These are phyloP conservation scores for Fremontodendron californicum DNA, from an alignment of 345 rosid species.

Conservation along the genomic window DNA sequence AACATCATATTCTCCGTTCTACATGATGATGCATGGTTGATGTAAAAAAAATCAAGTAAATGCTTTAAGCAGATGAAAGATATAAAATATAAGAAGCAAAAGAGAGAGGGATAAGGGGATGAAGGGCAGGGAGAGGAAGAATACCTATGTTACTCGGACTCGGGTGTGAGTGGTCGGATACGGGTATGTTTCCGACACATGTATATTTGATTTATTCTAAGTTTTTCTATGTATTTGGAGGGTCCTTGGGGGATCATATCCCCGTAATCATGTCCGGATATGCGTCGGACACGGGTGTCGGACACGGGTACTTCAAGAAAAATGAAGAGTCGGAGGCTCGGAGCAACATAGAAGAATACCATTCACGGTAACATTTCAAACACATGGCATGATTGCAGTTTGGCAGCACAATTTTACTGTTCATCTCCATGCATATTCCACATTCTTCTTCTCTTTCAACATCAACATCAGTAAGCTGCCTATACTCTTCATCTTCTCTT, in stretches of 20 bases:
- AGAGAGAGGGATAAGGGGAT: not conserved
- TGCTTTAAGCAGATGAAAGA: not conserved
- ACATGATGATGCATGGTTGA: not conserved
- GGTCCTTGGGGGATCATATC: too few relatives aligned
- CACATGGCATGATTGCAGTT: constrained; percentile 65
- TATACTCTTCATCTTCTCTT: constrained; percentile 42
- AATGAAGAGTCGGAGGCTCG: too few relatives aligned
- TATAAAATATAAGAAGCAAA: not conserved
- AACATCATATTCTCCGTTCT: not conserved
- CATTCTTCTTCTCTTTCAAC: constrained; percentile 67
- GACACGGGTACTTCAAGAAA: too few relatives aligned
- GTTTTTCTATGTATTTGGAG: too few relatives aligned
- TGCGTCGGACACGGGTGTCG: too few relatives aligned
- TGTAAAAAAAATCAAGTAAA: not conserved
- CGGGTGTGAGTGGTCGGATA: too few relatives aligned
- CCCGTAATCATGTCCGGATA: too few relatives aligned
- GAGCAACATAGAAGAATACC: constrained; percentile 45
- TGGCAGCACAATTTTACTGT: constrained; percentile 56
- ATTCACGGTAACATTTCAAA: constrained; percentile 62
- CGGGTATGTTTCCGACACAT: too few relatives aligned
- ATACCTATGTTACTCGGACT: too few relatives aligned
- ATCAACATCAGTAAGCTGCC: constrained; percentile 32
- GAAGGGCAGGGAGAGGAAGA: not conserved
- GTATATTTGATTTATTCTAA: too few relatives aligned
- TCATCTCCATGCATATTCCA: constrained; percentile 69